Base-by-base conservation (phyloP, 805 yeast genomes). In the Ogataea minuta region DNA sequence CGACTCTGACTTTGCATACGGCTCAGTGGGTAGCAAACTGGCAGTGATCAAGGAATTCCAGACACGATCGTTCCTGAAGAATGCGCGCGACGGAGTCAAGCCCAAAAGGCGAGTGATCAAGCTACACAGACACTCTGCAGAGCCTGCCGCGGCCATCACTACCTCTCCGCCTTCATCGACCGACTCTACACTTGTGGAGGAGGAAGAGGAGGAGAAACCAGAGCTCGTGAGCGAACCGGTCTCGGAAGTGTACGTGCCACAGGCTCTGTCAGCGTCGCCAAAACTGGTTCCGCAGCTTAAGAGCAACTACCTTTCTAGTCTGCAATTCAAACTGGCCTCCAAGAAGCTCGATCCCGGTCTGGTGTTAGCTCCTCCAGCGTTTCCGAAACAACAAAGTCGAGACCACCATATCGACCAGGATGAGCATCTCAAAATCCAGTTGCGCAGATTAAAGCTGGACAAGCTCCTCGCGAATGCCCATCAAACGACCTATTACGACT, bases 31-130 rank as follows among this genome's bases (percentile, higher is more conserved):
- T 30, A 56, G 59, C 34, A 73, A 42, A 55, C 63, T 48, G 49
- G 59, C 46, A 60, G 65, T 52, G 37, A 71, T 75, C 33, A 68
- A 74, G 14, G 57, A 63, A 21, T 72, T 74, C 41, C 80, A 75
- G 54, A 53, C 70, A 5, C 65, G 63, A 42, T 67, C 66, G 26
- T 74, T 57, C 48, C 57, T 63, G 40, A 66, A 64, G 44, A 56
- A 52, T 40, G 54, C 46, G 31, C 43, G 42, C 15, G 54, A 50
- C 30, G 56, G 51, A 6, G 45, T 31, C 11, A 66, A 67, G 43
- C 62, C 64, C 6, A 48, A 45, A 33, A 39, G 63, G 28, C 44
- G 63, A 37, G 45, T 41, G 13, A 48, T 56, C 48, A 53, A 57
- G 52, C 39, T 56, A 43, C 43, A 33, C 28, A 38, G n/a, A 31